Conservation (phyloP, 441 rosid species). For the Gossypium davidsonii region DNA sequence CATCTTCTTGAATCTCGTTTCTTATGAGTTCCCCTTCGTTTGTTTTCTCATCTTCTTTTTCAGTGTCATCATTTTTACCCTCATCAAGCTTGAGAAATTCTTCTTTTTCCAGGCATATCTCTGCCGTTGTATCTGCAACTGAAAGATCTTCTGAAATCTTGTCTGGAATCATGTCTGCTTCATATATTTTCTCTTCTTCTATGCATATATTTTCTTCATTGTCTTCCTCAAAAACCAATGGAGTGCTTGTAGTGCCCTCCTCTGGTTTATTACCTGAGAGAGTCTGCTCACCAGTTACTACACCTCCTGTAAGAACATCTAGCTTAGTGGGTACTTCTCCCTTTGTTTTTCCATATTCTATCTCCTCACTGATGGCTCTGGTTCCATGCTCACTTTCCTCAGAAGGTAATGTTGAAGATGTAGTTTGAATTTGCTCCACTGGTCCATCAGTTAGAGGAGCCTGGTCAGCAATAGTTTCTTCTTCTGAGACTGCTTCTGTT, state of each 20-base stretch:
- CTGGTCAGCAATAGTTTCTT: constrained; percentile 10
- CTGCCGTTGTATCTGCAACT: neutral
- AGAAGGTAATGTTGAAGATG: neutral
- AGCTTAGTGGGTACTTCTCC: neutral
- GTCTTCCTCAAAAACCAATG: constrained; percentile 8
- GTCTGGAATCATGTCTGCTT: neutral
- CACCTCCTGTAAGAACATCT: constrained; percentile 14
- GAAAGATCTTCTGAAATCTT: neutral
- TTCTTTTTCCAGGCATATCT: constrained; percentile 4
- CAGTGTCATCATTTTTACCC: constrained; percentile 10
- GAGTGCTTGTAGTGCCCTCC: constrained; percentile 10
- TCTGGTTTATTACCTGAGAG: constrained; percentile 17
- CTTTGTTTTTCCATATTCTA: constrained; percentile 15
- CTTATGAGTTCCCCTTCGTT: neutral
- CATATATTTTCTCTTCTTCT: neutral
- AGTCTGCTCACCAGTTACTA: constrained; percentile 17
- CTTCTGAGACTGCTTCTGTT: constrained; percentile 3
- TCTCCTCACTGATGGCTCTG: constrained; percentile 9
- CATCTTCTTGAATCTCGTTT: constrained; percentile 10
- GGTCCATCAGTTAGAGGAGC: constrained; percentile 8
- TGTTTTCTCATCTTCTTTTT: neutral
- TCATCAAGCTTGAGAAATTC: constrained; percentile 8
- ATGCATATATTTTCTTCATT: neutral
- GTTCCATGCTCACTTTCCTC: constrained; percentile 9
- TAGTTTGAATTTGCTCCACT: neutral